Evolutionary conservation across 2,329 filamentous ascomycete genomes (phyloP), one percentile per base, ranked within the genome.

Genomic region (Acephala macrosclerotiorum): DNA sequence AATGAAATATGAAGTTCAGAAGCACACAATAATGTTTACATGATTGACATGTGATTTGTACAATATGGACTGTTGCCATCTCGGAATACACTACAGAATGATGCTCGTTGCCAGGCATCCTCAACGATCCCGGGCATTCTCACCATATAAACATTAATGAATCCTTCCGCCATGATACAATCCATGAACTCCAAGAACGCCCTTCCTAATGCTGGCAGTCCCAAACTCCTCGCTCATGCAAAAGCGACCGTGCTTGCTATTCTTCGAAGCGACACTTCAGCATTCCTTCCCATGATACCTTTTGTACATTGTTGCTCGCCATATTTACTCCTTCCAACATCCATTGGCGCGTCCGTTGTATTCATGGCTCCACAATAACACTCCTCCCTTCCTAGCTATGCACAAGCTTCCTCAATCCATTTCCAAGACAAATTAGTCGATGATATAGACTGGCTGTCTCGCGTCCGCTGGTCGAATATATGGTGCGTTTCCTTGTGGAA

Each of bases 391-490:
- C 20, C n/a, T 12, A 49, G 22, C 12, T 53, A 33, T 12, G 14
- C n/a, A 53, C 49, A 33, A 26, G 25, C 25, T 53, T 51, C 12
- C 25, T 22, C 9, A 29, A 29, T 11, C 25, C 49, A 14, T 53
- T 25, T 40, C 12, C 35, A 53, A 42, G 12, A 25, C 12, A 22
- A 14, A 26, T 49, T 58, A 73, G 20, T 71, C 68, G 9, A 69
- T 58, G 51, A 66, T 64, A 58, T 73, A 64, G 16, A 74, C 66
- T 45, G 70, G 63, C 33, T 66, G 70, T 62, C 68, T 66, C 25
- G 68, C 60, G 51, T 65, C 58, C 8, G 58, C n/a, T 35, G 63
- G 40, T 58, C 69, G 61, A 36, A 55, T 33, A 55, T 67, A 68
- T 18, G 56, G 38, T 20, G 67, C 16, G 20, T 55, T 38, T 57